Evolutionary conservation across 176 grass and related monocot genomes (phyloP), one percentile per base, ranked within the genome.

Genomic region (Hsuehochloa calcarea): DNA sequence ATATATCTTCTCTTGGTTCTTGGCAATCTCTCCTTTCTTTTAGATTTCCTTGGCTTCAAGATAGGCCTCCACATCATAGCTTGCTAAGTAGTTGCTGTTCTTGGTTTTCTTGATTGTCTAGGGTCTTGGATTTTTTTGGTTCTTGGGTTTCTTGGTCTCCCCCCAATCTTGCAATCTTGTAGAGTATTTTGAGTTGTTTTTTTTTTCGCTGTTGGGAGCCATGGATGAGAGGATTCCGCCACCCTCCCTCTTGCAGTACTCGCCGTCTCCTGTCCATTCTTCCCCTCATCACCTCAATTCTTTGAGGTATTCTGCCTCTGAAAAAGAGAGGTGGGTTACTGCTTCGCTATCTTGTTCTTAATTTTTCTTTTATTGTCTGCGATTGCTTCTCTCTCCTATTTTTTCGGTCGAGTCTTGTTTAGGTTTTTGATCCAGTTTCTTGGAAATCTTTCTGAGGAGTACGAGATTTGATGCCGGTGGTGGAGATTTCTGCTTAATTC

Each of bases 181-280:
- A n/a, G 34, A 51, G 56, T 43, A 13, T 65, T 46, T 64, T 58
- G 79, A 62, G 59, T 50, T 79, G 75, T 65, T 79, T 67, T 43
- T 79, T 67, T 43, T 22, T 61, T 79, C 5, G 41, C 80, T 88
- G 29, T 80, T 84, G 15, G 50, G 40, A 43, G 76, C 76, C 83
- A 99, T 99, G 97, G 97, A 96, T 71, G 93, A 94, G 44, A 94
- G 97, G 91, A 92, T 94, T 68, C 93, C 86, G 26, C 88, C 90
- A 35, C 84, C 90, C 43, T 89, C 91, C 59, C 94, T 89, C 85
- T 92, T 96, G 81, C 91, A 94, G 84, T 95, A 95, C 65, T 98
- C 96, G 6, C 93, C 88, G 22, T 98, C 96, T 45, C 91, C 93
- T 62, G 86, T 94, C 68, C 93, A 94, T 84, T 96, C 97, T 49